Conservation (phyloP, 768 basidiomycete species). For the Auricularia auricula-judae region DNA sequence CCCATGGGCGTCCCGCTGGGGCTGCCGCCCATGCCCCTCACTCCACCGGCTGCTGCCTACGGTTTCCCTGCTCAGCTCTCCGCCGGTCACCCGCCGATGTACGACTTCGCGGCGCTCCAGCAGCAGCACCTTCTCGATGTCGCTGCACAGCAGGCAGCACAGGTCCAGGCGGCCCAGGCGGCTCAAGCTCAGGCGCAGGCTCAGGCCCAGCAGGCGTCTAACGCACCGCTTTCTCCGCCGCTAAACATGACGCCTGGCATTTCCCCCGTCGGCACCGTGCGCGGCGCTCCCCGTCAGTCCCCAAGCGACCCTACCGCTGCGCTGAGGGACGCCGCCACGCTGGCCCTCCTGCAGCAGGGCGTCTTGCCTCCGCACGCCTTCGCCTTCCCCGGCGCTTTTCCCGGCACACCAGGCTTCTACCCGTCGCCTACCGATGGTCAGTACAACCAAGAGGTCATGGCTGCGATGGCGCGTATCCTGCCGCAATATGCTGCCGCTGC, state of each 20-base stretch:
- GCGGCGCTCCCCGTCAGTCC: neutral
- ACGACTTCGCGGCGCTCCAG: neutral
- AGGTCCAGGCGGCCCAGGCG: neutral
- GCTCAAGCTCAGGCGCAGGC: conserved; percentile 1
- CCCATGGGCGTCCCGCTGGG: neutral
- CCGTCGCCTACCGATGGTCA: neutral
- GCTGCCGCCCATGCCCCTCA: neutral
- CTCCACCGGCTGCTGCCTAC: neutral
- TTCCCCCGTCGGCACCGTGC: neutral
- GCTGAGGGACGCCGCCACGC: neutral
- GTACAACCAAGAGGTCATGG: neutral
- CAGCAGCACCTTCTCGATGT: conserved; percentile 1
- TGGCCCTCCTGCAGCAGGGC: neutral
- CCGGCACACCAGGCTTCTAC: neutral
- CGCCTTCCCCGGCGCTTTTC: neutral
- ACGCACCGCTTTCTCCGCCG: conserved; percentile 2
- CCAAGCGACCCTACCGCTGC: neutral
- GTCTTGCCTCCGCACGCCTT: neutral
- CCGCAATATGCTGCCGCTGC: neutral
- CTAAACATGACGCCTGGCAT: neutral
- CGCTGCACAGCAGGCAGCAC: neutral
- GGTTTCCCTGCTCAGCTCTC: neutral
- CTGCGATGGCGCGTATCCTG: neutral
- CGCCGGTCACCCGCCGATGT: neutral
- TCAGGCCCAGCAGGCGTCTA: neutral